Conservation (phyloP, 192 early-diverging fungal species). For the Cetraspora pellucida region DNA sequence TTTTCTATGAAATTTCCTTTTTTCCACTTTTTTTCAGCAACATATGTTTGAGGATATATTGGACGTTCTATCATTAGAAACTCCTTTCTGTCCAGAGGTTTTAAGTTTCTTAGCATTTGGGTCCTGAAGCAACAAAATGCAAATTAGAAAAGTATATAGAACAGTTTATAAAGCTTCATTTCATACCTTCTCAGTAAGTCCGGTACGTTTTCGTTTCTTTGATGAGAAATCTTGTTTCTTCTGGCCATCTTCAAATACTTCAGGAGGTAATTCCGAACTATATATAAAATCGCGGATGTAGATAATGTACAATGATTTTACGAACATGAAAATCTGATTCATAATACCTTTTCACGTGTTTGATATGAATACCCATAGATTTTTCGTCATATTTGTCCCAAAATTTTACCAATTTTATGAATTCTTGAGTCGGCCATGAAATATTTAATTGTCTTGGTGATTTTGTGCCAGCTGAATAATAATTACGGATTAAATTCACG, state of each 20-base stretch:
- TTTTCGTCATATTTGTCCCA: constrained; percentile 78
- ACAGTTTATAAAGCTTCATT: no score
- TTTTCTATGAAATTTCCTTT: no score
- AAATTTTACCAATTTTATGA: constrained; percentile 75
- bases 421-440: constrained; percentile 80
- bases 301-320: background rate
- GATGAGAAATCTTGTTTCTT: no score
- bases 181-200: no score
- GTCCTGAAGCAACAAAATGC: no score
- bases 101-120: no score
- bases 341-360: constrained; percentile 58
- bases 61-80: no score
- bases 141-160: no score
- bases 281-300: background rate
- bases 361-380: constrained; percentile 69
- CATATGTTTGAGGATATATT: no score
- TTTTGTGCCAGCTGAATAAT: constrained; percentile 39
- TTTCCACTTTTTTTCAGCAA: no score
- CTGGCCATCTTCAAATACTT: constrained; percentile 43
- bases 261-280: constrained; percentile 44
- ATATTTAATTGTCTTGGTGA: constrained; percentile 73
- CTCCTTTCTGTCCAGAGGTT: no score
- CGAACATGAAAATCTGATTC: background rate
- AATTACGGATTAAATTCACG: constrained; percentile 23
- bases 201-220: no score